Evolutionary conservation across 805 yeast species (phyloP), one percentile per base, ranked within the genome.

Genomic region (Nakazawaea wickerhamii): DNA sequence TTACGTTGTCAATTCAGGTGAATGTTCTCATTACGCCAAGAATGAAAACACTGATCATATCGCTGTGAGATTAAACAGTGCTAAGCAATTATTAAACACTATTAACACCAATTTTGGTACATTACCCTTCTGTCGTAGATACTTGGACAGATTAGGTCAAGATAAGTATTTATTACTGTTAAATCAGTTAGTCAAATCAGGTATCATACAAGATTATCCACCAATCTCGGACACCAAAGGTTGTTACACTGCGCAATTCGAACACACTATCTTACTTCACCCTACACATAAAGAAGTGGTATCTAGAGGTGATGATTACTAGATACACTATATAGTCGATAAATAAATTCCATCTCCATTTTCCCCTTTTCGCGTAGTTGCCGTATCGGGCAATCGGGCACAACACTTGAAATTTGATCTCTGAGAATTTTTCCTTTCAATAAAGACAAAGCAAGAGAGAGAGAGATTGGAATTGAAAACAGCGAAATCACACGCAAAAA

Each of bases 91-190:
- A 50, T 65, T 88, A 48, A 67, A 70, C 38, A 71, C 80, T 10
- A 93, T 93, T 54, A 81, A 88, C 58, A 70, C 74, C 44, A 78
- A 85, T 54, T 93, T 93, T 58, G 97, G 98, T 34, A 88, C 98
- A 0, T 70, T 93, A 52, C 98, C 99, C 3, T 93, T 90, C 78
- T 93, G 99, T 68, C 82, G 97, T 53, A 74, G 99, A 55, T 93
- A 93, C 59, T 69, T 93, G 58, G 99, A 93, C 58, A 75, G 95
- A 50, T 55, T 85, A 4, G 97, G 96, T 13, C 95, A 91, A 59
- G 96, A 89, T 36, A 90, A 89, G 65, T 91, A 93, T 55, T 68
- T 91, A 45, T 69, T 86, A 53, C 96, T 95, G 5, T 73, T 93
- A 62, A 88, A 84, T 64, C 83, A 78, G 54, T 71, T 93, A 58